These are phyloP conservation scores for Rhynchospora breviuscula DNA, from an alignment of 176 grass and related monocot genomes.

Conservation along the genomic window DNA sequence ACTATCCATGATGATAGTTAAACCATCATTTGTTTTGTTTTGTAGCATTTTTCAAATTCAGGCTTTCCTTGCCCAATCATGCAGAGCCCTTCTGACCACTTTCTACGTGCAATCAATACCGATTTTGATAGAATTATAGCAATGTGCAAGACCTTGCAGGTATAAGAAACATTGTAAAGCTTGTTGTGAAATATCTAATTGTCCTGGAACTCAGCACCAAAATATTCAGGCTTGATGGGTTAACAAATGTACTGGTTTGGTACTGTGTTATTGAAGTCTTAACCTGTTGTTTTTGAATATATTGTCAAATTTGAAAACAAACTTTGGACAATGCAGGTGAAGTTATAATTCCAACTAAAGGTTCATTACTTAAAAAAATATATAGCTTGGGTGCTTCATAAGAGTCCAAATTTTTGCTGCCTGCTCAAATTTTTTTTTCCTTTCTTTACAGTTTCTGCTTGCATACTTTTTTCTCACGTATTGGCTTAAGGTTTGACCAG, in stretches of 20 bases:
- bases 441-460: too few relatives aligned
- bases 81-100: conserved; percentile 97
- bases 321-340: background rate
- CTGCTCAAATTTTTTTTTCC: background rate
- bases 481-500: background rate
- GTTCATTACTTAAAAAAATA: background rate
- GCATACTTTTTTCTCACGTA: background rate
- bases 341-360: background rate
- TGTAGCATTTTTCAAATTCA: conserved; percentile 96
- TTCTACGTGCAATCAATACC: conserved; percentile 93
- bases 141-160: conserved; percentile 96
- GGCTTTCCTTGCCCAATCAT: conserved; percentile 99
- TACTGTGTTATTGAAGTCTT: background rate
- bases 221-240: background rate
- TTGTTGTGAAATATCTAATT: background rate
- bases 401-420: background rate
- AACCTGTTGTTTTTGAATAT: background rate
- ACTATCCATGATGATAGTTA: background rate
- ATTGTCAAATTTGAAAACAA: background rate
- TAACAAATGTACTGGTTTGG: background rate
- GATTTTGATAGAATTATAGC: conserved; percentile 97
- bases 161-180: conserved; percentile 18
- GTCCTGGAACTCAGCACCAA: background rate
- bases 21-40: conserved; percentile 12
- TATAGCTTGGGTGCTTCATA: background rate